Conservation (phyloP, 495 filamentous ascomycete genomes). For the Elasticomyces elasticus region DNA sequence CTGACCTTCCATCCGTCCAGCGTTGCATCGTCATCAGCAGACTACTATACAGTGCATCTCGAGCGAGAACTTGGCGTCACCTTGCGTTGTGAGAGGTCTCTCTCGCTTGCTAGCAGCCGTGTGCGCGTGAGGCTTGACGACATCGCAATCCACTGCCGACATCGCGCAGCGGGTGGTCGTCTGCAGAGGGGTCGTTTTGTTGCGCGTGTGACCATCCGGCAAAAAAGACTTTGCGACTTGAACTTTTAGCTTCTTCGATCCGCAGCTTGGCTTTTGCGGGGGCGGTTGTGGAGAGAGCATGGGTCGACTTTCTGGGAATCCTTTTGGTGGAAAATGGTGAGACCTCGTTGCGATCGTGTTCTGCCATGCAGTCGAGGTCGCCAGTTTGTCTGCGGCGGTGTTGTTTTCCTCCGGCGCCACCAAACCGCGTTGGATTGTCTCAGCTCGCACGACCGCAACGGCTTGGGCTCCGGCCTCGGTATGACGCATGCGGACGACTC, state of each 20-base stretch:
- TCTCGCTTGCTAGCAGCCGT: too few species aligned
- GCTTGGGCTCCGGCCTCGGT: neutral
- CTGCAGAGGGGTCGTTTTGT: neutral
- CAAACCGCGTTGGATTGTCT: too few species aligned
- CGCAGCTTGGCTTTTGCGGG: slow-evolving; percentile 4
- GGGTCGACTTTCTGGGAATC: too few species aligned
- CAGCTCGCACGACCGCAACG: too few species aligned
- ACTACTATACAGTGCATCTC: neutral
- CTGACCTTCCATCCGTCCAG: neutral
- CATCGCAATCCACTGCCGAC: neutral
- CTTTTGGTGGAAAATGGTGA: too few species aligned
- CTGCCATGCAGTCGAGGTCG: too few species aligned
- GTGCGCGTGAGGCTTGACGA: slow-evolving; percentile 8
- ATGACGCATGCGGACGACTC: neutral
- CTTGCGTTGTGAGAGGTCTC: too few species aligned
- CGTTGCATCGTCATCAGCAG: neutral
- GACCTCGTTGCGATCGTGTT: too few species aligned
- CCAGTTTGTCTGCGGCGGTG: too few species aligned
- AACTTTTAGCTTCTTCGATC: slow-evolving; percentile 1
- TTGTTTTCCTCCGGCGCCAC: too few species aligned
- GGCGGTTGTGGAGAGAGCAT: neutral
- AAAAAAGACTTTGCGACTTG: slow-evolving; percentile 2
- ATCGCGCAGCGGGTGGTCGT: neutral
- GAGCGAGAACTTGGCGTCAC: too few species aligned
- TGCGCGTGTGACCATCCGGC: neutral